These are phyloP conservation scores for Lentinus brumalis DNA, from an alignment of 768 basidiomycete species.

Conservation along the genomic window DNA sequence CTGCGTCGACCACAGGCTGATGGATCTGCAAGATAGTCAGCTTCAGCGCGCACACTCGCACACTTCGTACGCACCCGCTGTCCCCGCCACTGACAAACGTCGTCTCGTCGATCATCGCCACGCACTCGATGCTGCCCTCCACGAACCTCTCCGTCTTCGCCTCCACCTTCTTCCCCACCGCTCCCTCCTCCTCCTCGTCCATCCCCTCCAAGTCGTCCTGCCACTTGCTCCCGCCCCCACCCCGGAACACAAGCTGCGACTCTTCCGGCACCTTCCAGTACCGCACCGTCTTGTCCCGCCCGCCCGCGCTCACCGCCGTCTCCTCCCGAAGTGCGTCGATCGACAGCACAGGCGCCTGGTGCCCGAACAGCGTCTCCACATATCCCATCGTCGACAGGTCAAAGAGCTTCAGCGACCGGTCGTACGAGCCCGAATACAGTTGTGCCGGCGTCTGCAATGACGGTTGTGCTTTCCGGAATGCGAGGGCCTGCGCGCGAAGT, in stretches of 20 bases:
- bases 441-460: conserved; percentile 36
- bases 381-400: conserved; percentile 84
- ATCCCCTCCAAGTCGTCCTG: conserved; percentile 82
- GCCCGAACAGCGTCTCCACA: conserved; percentile 95
- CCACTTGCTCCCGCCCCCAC: conserved; percentile 84
- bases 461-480: conserved; percentile 72
- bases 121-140: conserved; percentile 90
- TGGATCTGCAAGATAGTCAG: conserved; percentile 55
- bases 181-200: conserved; percentile 52
- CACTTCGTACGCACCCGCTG: conserved; percentile 71
- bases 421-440: conserved; percentile 77
- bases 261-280: conserved; percentile 98
- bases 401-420: conserved; percentile 90
- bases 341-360: conserved; percentile 83
- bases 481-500: conserved; percentile 50
- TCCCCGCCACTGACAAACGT: conserved; percentile 95
- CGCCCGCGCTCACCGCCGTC: conserved; percentile 84
- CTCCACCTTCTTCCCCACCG: conserved; percentile 33
- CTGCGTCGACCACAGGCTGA: conserved; percentile 86
- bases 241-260: conserved; percentile 93
- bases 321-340: conserved; percentile 84
- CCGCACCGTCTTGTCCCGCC: conserved; percentile 86
- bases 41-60: not conserved
- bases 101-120: conserved; percentile 94
- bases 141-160: conserved; percentile 54